phyloP scores from a whole-genome alignment of 306 rosid genomes.

The Pterocarpus santalinus region DNA sequence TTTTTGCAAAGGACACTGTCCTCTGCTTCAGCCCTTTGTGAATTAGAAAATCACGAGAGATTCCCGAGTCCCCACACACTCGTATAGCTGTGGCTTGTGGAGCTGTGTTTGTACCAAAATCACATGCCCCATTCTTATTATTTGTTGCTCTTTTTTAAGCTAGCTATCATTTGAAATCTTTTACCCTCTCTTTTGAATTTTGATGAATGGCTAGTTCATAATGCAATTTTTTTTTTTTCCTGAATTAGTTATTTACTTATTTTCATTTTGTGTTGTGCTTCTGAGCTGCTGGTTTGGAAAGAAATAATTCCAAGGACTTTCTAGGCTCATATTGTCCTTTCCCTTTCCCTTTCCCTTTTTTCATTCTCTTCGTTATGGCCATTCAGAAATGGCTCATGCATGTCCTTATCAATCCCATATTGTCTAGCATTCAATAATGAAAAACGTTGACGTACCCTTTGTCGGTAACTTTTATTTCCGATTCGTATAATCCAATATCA shows the following conservation, averaged over 20 bases:
- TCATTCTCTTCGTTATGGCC: neutral
- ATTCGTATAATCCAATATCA: neutral
- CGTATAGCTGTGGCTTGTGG: slow-evolving; percentile 35
- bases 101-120: slow-evolving; percentile 47
- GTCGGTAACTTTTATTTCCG: neutral
- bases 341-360: slow-evolving; percentile 21
- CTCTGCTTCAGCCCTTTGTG: slow-evolving; percentile 18
- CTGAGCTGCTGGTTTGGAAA: neutral
- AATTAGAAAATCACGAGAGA: slow-evolving; percentile 52
- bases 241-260: neutral
- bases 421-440: slow-evolving; percentile 21
- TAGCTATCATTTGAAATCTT: neutral
- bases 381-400: slow-evolving; percentile 16
- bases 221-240: neutral
- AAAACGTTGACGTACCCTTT: neutral
- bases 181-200: neutral
- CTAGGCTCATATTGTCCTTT: neutral
- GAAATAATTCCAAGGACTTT: slow-evolving; percentile 10
- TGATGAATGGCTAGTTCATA: neutral
- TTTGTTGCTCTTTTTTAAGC: neutral
- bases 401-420: slow-evolving; percentile 34
- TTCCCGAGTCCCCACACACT: slow-evolving; percentile 65
- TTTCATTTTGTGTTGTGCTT: neutral
- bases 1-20: slow-evolving; percentile 35
- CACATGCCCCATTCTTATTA: slow-evolving; percentile 44